Percentiles rank a stretch among this genome's conserved stretches.
phyloP scores from a whole-genome alignment of 805 yeast genomes.

The Groenewaldozyma tartarivorans region DNA sequence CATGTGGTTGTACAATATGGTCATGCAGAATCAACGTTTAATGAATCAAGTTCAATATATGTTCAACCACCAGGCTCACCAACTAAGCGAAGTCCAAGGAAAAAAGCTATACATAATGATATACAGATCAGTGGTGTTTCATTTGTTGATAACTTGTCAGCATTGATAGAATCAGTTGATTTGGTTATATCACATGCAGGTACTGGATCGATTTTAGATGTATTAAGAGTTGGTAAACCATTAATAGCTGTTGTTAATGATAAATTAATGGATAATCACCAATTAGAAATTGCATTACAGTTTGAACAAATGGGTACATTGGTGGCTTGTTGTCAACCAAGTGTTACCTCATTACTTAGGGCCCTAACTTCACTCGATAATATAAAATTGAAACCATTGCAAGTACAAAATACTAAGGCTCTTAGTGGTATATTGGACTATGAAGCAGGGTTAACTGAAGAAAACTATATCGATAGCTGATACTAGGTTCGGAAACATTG shows the following conservation, averaged over 20 bases:
- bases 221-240: constrained; percentile 46
- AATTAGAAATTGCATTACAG: constrained; percentile 61
- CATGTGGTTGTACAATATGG: constrained; percentile 56
- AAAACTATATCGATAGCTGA: too few species aligned
- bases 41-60: constrained; percentile 8
- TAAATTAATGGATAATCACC: constrained; percentile 79
- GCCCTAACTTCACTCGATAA: neutral
- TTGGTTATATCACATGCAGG: constrained; percentile 82
- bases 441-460: neutral
- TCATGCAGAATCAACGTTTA: constrained; percentile 25
- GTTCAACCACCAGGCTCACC: neutral
- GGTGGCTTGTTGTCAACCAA: neutral
- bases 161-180: constrained; percentile 38
- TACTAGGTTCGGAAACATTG: too few species aligned
- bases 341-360: too few species aligned
- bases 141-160: constrained; percentile 34
- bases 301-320: constrained; percentile 24
- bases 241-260: constrained; percentile 66
- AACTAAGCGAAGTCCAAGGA: neutral
- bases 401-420: neutral
- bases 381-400: neutral
- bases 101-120: neutral
- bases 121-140: constrained; percentile 35
- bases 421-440: neutral
- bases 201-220: constrained; percentile 85